These are phyloP conservation scores for Leptographium galeiforme DNA, from an alignment of 2,329 filamentous ascomycete genomes.

Conservation along the genomic window DNA sequence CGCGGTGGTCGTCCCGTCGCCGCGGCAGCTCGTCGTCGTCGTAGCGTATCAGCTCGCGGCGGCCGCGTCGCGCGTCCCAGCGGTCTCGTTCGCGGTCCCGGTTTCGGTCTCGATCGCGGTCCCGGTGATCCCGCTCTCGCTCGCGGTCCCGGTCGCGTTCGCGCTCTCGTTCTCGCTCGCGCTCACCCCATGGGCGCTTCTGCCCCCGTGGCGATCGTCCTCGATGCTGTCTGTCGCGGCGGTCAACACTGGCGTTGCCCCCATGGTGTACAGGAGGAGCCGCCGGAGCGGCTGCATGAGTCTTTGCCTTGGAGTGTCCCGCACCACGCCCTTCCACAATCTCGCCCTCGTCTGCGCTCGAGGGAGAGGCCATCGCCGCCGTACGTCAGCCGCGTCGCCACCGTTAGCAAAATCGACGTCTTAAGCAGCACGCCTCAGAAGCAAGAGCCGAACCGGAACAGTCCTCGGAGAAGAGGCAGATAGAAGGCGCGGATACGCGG, in stretches of 20 bases:
- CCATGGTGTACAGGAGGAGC: conserved; percentile 24
- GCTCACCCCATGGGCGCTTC: conserved; percentile 53
- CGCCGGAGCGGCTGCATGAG: conserved; percentile 22
- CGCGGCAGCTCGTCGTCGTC: conserved; percentile 30
- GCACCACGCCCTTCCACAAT: conserved; percentile 57
- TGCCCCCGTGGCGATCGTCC: conserved; percentile 45
- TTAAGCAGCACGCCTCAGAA: neutral
- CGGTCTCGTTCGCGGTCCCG: conserved; percentile 5
- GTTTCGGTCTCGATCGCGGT: neutral
- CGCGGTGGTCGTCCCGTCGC: conserved; percentile 10
- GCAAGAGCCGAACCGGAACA: conserved; percentile 17
- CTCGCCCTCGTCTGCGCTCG: conserved; percentile 76
- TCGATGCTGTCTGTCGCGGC: conserved; percentile 63
- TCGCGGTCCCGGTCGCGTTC: conserved; percentile 54
- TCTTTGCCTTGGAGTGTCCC: conserved; percentile 68
- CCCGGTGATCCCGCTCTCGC: conserved; percentile 46
- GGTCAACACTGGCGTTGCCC: conserved; percentile 77
- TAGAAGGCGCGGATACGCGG: neutral
- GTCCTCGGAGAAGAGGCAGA: conserved; percentile 16
- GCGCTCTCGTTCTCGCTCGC: conserved; percentile 8
- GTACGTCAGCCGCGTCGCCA: too few relatives aligned
- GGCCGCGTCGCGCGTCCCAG: conserved; percentile 15
- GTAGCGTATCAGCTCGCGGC: conserved; percentile 5
- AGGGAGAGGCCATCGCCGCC: conserved; percentile 13
- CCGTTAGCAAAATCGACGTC: neutral